Conservation (phyloP, 805 yeast genomes). For the Yarrowia sp. region DNA sequence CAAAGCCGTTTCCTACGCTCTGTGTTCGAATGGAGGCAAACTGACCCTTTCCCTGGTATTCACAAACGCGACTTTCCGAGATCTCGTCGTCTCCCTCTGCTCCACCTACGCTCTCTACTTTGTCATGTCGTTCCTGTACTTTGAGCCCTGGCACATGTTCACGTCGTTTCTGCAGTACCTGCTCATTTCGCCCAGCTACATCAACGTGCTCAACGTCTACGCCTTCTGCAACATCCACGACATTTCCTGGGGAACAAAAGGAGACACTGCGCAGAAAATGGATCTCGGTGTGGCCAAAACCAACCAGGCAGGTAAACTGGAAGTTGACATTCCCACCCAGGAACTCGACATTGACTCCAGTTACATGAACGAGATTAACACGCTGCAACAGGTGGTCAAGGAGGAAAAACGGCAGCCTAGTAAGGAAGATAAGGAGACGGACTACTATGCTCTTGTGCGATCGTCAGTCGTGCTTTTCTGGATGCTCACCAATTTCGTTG, state of each 20-base stretch:
- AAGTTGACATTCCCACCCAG: slow-evolving; percentile 67
- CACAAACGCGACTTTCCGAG: slow-evolving; percentile 77
- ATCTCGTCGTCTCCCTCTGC: slow-evolving; percentile 80
- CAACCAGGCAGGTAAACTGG: slow-evolving; percentile 62
- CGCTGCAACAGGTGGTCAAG: slow-evolving; percentile 53
- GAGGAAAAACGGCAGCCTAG: slow-evolving; percentile 50
- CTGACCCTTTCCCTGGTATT: slow-evolving; percentile 58
- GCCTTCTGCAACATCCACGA: slow-evolving; percentile 97
- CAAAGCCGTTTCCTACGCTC: slow-evolving; percentile 66
- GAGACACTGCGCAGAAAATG: slow-evolving; percentile 66
- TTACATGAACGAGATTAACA: slow-evolving; percentile 69
- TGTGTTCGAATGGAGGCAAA: slow-evolving; percentile 54
- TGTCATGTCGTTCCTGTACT: slow-evolving; percentile 75
- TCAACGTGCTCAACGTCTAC: slow-evolving; percentile 89
- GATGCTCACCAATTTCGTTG: slow-evolving; percentile 84
- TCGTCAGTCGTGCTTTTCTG: slow-evolving; percentile 88
- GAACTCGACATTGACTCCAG: slow-evolving; percentile 75
- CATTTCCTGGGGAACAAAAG: slow-evolving; percentile 97
- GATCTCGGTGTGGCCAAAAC: slow-evolving; percentile 87
- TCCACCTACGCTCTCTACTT: slow-evolving; percentile 86
- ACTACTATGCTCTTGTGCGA: slow-evolving; percentile 89
- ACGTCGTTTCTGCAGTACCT: slow-evolving; percentile 87
- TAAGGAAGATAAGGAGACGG: slow-evolving; percentile 65
- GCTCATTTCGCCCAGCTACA: slow-evolving; percentile 84
- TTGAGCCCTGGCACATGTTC: slow-evolving; percentile 93